phyloP scores from a whole-genome alignment of 345 rosid genomes.

The Abelmoschus esculentus region DNA sequence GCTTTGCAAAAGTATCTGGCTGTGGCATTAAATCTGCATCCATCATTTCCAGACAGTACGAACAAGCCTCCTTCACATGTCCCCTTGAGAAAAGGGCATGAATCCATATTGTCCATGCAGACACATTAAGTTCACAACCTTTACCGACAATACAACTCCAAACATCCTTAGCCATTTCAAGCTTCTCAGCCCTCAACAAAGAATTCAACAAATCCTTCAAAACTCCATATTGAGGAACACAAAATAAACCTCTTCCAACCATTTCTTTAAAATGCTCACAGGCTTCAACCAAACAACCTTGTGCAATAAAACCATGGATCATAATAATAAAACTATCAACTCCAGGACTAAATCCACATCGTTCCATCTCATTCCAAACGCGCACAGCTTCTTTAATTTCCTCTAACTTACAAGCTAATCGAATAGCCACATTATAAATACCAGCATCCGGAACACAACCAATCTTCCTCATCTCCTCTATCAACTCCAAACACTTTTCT shows the following conservation, averaged over 20 bases:
- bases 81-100: constrained; percentile 78
- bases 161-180: constrained; percentile 72
- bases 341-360: constrained; percentile 56
- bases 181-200: constrained; percentile 60
- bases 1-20: constrained; percentile 81
- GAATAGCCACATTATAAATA: constrained; percentile 55
- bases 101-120: constrained; percentile 90
- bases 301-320: constrained; percentile 60
- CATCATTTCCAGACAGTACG: constrained; percentile 85
- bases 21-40: constrained; percentile 78
- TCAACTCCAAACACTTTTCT: constrained; percentile 59
- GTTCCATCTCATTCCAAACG: constrained; percentile 75
- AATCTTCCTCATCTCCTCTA: constrained; percentile 45
- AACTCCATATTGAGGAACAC: constrained; percentile 58
- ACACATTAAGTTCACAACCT: constrained; percentile 65
- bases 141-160: constrained; percentile 66
- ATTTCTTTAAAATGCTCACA: constrained; percentile 72
- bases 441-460: constrained; percentile 52
- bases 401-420: constrained; percentile 74
- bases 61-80: constrained; percentile 80
- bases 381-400: constrained; percentile 49
- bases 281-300: constrained; percentile 57
- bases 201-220: constrained; percentile 59
- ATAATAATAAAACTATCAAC: constrained; percentile 63
- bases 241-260: constrained; percentile 63